A percentile compares a stretch with the other conserved stretches of the same genome.
Evolutionary conservation across 495 filamentous ascomycete species (phyloP).

Genomic region (Penicillium odoratum): DNA sequence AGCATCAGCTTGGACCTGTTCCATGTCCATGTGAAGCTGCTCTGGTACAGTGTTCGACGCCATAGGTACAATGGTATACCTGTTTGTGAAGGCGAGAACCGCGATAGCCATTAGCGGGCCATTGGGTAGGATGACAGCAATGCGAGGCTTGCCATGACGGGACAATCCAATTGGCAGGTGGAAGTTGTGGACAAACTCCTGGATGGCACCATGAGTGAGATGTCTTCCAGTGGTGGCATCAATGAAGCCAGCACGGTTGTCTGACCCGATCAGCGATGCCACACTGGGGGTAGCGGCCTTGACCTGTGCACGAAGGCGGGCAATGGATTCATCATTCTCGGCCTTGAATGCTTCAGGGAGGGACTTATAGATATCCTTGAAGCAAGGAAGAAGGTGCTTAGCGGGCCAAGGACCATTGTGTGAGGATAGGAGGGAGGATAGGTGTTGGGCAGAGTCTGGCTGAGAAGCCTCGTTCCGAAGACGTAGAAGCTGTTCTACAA

Average conservation of each 20-base stretch:
- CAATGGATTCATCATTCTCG: conserved; percentile 12
- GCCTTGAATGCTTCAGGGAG: conserved; percentile 15
- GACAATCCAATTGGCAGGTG: conserved; percentile 14
- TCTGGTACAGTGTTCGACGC: conserved; percentile 20
- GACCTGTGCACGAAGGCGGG: conserved; percentile 11
- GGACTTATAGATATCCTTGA: conserved; percentile 19
- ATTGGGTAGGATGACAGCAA: conserved; percentile 24
- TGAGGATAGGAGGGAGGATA: conserved; percentile 14
- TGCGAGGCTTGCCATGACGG: conserved; percentile 18
- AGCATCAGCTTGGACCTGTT: conserved; percentile 20
- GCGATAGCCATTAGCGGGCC: conserved; percentile 20
- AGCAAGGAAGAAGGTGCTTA: conserved; percentile 8
- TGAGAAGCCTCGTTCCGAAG: conserved; percentile 17
- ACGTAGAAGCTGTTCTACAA: conserved; percentile 14
- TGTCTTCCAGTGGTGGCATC: conserved; percentile 11
- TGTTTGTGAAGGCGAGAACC: conserved; percentile 18
- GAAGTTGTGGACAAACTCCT: conserved; percentile 18
- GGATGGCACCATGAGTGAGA: conserved; percentile 17
- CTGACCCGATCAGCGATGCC: conserved; percentile 13
- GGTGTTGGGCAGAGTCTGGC: conserved; percentile 9
- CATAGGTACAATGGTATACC: conserved; percentile 26
- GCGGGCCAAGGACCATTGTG: conserved; percentile 13
- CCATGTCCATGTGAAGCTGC: conserved; percentile 23
- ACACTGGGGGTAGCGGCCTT: conserved; percentile 13
- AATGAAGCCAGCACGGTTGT: conserved; percentile 18